These are phyloP conservation scores for Tetrahymena thermophila DNA, from an alignment of 73 alveolate species.

Conservation along the genomic window DNA sequence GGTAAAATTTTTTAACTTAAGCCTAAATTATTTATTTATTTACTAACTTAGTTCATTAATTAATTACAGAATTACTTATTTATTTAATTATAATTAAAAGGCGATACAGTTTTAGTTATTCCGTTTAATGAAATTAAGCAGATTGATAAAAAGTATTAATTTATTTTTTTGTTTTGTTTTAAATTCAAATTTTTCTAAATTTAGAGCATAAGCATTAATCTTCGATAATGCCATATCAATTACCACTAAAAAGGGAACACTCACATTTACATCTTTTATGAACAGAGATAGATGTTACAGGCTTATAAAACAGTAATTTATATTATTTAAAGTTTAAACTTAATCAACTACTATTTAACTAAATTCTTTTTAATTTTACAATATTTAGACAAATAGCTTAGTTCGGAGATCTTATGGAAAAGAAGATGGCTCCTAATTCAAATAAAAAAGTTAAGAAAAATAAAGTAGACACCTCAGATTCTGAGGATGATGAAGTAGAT, in stretches of 20 bases:
- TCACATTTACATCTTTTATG: not conserved
- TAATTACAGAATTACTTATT: not conserved
- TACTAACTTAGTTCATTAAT: no score
- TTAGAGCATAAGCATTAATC: not conserved
- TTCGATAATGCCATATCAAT: not conserved
- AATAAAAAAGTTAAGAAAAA: not conserved
- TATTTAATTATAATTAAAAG: not conserved
- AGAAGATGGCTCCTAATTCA: not conserved
- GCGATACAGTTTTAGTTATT: not conserved
- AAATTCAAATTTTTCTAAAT: not conserved
- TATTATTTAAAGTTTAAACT: not conserved
- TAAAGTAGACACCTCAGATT: not conserved
- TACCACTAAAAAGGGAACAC: not conserved
- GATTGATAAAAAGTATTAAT: not conserved
- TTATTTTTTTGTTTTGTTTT: not conserved
- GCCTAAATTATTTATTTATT: no score
- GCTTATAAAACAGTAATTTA: not conserved
- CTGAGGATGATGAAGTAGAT: not conserved
- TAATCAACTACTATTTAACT: not conserved
- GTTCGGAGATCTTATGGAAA: not conserved
- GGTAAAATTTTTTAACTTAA: not conserved
- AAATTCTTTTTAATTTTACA: not conserved
- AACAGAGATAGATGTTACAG: not conserved
- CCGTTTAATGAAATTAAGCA: not conserved
- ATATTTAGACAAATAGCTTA: not conserved